Percentiles rank a stretch among this genome's conserved stretches.
Evolutionary conservation across 805 yeast species (phyloP).

Genomic region (Tetrapisispora pingtungensis): DNA sequence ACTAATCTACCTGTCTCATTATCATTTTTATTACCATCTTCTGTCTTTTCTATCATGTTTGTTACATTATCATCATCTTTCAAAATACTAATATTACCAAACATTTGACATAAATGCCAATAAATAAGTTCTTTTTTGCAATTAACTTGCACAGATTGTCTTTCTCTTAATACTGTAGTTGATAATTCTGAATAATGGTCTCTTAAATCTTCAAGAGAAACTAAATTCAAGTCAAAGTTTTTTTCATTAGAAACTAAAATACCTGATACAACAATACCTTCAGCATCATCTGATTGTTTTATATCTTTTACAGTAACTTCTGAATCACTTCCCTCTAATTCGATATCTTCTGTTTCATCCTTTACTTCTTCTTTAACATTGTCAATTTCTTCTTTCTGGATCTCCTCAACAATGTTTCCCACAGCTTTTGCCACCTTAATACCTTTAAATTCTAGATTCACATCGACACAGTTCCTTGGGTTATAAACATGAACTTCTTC

Average conservation of each 20-base stretch:
- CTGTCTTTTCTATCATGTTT: slow-evolving; percentile 27
- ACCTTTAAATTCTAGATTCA: slow-evolving; percentile 70
- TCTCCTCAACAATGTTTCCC: slow-evolving; percentile 45
- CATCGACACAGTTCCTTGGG: slow-evolving; percentile 81
- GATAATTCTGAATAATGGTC: slow-evolving; percentile 75
- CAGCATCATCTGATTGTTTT: slow-evolving; percentile 36
- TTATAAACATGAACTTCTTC: slow-evolving; percentile 85
- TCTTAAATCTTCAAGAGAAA: slow-evolving; percentile 78
- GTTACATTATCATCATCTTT: slow-evolving; percentile 41
- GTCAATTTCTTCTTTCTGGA: slow-evolving; percentile 29
- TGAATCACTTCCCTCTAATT: no score
- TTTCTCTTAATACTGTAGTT: slow-evolving; percentile 73
- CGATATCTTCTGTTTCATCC: neutral
- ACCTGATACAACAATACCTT: slow-evolving; percentile 51
- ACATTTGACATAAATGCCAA: slow-evolving; percentile 94
- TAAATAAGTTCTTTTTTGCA: slow-evolving; percentile 72
- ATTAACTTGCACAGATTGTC: slow-evolving; percentile 66
- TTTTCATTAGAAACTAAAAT: slow-evolving; percentile 67
- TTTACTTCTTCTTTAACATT: neutral
- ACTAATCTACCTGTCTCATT: slow-evolving; percentile 34
- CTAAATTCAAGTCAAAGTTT: slow-evolving; percentile 76
- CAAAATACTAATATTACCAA: slow-evolving; percentile 65
- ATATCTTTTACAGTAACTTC: neutral
- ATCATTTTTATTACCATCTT: slow-evolving; percentile 18
- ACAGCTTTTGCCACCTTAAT: slow-evolving; percentile 72